Conservation (phyloP, 208 protist genomes). For the Plasmodiophora brassicae region DNA sequence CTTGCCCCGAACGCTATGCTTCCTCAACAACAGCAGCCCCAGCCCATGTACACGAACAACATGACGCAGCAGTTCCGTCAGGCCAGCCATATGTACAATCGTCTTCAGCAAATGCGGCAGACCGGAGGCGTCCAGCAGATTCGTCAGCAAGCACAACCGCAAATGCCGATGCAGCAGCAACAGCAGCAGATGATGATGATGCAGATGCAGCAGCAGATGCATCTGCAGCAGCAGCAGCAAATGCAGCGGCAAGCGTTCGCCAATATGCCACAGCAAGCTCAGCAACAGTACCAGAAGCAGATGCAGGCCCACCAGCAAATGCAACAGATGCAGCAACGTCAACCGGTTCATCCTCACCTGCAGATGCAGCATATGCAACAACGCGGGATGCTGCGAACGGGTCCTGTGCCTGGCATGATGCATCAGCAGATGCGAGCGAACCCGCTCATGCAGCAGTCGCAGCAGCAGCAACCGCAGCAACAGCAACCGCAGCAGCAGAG, state of each 20-base stretch:
- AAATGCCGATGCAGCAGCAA: no score
- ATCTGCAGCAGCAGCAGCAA: not conserved
- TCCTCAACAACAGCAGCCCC: not conserved
- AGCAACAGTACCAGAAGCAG: not conserved
- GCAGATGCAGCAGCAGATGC: not conserved
- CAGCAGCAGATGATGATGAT: not conserved
- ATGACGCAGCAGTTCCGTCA: not conserved
- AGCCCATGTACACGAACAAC: not conserved
- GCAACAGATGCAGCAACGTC: not conserved
- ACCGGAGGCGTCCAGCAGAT: no score
- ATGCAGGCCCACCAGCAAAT: not conserved
- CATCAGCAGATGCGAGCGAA: not conserved
- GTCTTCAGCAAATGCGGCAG: not conserved
- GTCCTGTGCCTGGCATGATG: no score
- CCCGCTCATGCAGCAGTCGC: not conserved
- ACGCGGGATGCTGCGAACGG: no score
- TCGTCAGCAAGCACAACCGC: no score
- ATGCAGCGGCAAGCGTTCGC: not conserved
- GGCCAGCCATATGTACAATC: not conserved
- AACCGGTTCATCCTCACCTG: no score
- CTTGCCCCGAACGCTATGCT: not conserved
- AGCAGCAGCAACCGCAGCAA: not conserved
- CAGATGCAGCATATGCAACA: no score
- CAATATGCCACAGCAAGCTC: not conserved
- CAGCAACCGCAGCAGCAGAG: not conserved